Percentiles rank a stretch among this genome's conserved stretches.
These are phyloP conservation scores for Syncephalastrum sp. DNA, from an alignment of 371 early-diverging fungal species.

Conservation along the genomic window DNA sequence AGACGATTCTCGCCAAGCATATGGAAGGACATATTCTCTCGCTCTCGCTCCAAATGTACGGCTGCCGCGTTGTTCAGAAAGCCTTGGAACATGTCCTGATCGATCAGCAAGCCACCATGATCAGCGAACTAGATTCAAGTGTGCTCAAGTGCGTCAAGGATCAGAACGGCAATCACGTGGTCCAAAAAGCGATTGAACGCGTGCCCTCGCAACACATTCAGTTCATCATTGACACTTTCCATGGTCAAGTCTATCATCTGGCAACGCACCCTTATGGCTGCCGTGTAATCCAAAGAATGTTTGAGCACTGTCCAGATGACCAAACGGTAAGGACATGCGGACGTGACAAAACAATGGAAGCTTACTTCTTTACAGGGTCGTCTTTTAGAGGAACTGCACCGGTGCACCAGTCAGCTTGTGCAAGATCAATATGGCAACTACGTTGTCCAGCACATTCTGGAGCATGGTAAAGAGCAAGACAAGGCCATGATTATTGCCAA, in stretches of 20 bases:
- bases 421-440: slow-evolving; percentile 99
- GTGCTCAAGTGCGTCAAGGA: slow-evolving; percentile 98
- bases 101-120: slow-evolving; percentile 88
- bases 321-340: slow-evolving; percentile 59
- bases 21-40: slow-evolving; percentile 95
- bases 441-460: slow-evolving; percentile 99
- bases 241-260: slow-evolving; percentile 92
- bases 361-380: slow-evolving; percentile 43
- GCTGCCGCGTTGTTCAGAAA: slow-evolving; percentile 99
- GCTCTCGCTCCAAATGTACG: slow-evolving; percentile 99
- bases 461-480: slow-evolving; percentile 87
- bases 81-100: slow-evolving; percentile 85
- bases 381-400: slow-evolving; percentile 90
- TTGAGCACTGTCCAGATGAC: slow-evolving; percentile 94
- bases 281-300: slow-evolving; percentile 99
- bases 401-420: slow-evolving; percentile 86
- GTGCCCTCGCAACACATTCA: slow-evolving; percentile 89
- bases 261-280: slow-evolving; percentile 99
- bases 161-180: slow-evolving; percentile 99
- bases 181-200: slow-evolving; percentile 99
- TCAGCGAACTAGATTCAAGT: slow-evolving; percentile 92
- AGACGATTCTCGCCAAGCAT: slow-evolving; percentile 80
- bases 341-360: neutral
- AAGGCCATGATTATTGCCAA: slow-evolving; percentile 83
- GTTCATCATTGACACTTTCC: slow-evolving; percentile 98